These are phyloP conservation scores for Penicillium brasilianum DNA, from an alignment of 2,329 filamentous ascomycete species.

Conservation along the genomic window DNA sequence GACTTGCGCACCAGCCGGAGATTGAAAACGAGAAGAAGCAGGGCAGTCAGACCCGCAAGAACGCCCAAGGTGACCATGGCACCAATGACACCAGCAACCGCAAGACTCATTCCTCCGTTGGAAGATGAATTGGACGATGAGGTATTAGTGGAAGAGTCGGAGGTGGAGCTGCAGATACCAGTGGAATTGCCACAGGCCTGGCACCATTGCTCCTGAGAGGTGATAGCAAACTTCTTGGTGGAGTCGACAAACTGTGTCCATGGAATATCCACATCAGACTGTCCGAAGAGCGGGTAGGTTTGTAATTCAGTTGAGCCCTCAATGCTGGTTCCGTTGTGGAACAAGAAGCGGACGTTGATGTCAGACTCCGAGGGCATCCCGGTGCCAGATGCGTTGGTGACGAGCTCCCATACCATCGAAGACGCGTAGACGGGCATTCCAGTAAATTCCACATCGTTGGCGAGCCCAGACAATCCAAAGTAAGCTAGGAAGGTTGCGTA, in stretches of 20 bases:
- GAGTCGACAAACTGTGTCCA: conserved; percentile 70
- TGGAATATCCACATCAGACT: conserved; percentile 57
- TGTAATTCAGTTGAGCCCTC: conserved; percentile 45
- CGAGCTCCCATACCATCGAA: conserved; percentile 75
- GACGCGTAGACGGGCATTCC: conserved; percentile 80
- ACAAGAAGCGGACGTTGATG: conserved; percentile 62
- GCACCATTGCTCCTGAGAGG: conserved; percentile 71
- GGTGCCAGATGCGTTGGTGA: conserved; percentile 51
- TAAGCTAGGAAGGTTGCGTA: conserved; percentile 64
- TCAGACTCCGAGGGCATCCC: conserved; percentile 51
- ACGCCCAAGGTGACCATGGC: conserved; percentile 65
- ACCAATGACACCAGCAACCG: conserved; percentile 76
- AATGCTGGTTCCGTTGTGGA: conserved; percentile 61
- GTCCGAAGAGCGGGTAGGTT: conserved; percentile 66
- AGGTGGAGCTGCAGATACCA: conserved; percentile 48
- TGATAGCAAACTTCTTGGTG: conserved; percentile 69
- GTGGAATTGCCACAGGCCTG: conserved; percentile 71
- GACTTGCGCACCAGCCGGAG: conserved; percentile 17
- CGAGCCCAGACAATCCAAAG: conserved; percentile 61
- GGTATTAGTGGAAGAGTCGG: conserved; percentile 24
- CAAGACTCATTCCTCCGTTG: conserved; percentile 63
- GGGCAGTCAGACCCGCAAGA: conserved; percentile 5
- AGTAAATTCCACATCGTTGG: conserved; percentile 63
- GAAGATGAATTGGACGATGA: conserved; percentile 20
- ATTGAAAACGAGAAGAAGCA: conserved; percentile 6